Conservation (phyloP, 2,329 filamentous ascomycete genomes). For the Colletotrichum lupini region DNA sequence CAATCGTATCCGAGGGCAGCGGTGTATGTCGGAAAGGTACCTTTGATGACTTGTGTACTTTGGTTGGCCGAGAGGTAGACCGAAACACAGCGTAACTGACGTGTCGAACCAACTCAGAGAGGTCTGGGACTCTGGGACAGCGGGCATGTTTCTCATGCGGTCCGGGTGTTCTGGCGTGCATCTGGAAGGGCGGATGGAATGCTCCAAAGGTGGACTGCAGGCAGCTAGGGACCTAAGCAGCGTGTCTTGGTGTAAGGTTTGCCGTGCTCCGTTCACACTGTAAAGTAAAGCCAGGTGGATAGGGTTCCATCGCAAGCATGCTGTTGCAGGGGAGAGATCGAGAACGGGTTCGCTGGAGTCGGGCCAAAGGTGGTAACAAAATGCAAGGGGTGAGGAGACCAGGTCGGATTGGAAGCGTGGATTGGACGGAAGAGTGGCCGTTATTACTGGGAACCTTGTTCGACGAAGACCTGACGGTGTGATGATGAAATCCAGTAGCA, state of each 20-base stretch:
- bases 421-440: not conserved
- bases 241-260: not conserved
- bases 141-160: conserved; percentile 15
- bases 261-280: not conserved
- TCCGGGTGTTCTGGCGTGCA: conserved; percentile 29
- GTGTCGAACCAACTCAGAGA: not conserved
- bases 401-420: not conserved
- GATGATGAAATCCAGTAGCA: conserved; percentile 18
- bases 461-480: conserved; percentile 2
- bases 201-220: conserved; percentile 13
- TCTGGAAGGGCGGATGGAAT: conserved; percentile 34
- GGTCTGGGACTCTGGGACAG: conserved; percentile 5
- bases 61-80: conserved; percentile 4
- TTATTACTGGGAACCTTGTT: not conserved
- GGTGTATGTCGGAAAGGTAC: not conserved
- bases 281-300: conserved; percentile 6
- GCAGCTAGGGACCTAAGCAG: conserved; percentile 5
- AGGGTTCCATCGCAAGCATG: conserved; percentile 18
- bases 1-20: not conserved
- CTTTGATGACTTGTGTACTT: not conserved
- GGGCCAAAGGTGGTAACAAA: conserved; percentile 10
- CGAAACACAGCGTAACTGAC: conserved; percentile 13
- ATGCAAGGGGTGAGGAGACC: conserved; percentile 11
- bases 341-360: conserved; percentile 21
- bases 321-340: conserved; percentile 16